Evolutionary conservation across 2,329 filamentous ascomycete genomes (phyloP).

Genomic region (Diaporthe citriasiana): DNA sequence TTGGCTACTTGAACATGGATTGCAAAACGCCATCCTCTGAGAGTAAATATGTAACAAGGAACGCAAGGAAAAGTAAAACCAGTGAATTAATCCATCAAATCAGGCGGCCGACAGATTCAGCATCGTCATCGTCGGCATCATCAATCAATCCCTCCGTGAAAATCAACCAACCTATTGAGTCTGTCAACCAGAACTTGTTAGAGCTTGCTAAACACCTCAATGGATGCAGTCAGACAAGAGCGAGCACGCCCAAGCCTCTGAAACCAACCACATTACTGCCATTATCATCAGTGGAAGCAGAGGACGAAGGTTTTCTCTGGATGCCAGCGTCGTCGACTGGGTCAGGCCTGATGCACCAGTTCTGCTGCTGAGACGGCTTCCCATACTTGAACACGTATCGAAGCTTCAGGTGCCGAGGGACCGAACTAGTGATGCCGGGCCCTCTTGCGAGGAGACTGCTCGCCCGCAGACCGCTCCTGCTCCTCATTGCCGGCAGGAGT

Average conservation of each 20-base stretch:
- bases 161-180: background rate
- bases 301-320: too few species aligned
- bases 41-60: background rate
- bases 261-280: too few species aligned
- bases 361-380: background rate
- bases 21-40: too few species aligned
- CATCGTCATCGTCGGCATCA: slow-evolving; percentile 13
- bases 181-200: too few species aligned
- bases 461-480: background rate
- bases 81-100: background rate
- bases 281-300: too few species aligned
- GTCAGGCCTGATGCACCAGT: background rate
- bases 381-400: background rate
- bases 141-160: background rate
- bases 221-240: too few species aligned
- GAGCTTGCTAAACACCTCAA: too few species aligned
- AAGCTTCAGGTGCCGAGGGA: background rate
- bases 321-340: too few species aligned
- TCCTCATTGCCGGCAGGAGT: too few species aligned
- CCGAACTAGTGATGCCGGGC: background rate
- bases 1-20: background rate
- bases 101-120: slow-evolving; percentile 3
- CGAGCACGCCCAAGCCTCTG: too few species aligned
- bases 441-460: background rate
- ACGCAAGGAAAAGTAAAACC: background rate